Base-by-base conservation (phyloP, 1,284 basidiomycete species). In the Moniliophthora roreri region DNA sequence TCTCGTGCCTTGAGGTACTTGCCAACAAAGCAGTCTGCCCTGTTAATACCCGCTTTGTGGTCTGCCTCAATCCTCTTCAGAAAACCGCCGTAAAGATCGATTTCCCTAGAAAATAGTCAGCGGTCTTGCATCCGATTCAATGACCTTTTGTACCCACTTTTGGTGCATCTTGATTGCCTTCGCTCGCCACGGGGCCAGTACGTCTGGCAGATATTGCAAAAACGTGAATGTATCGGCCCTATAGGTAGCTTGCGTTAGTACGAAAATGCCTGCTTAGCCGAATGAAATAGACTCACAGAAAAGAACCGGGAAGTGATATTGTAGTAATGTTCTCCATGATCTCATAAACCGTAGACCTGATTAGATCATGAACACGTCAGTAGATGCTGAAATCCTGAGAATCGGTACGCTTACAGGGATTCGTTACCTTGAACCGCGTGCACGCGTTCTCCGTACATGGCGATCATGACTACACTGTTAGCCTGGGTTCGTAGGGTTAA, bases 1-100 rank as follows among this genome's bases (percentile, higher is more conserved):
- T 46, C 36, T 15, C 61, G 54, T 7, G 51, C 39, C 5, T 57
- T 53, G 7, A 62, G 42, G 48, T 62, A 61, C 15, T 28, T 37
- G 4, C 35, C 42, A 13, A 48, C 24, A 24, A 37, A 48, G 24
- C 39, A 51, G 4, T 44, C 26, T 8, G 39, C n/a, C 9, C 39
- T 15, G 15, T 48, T 47, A 20, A 21, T 48, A 1, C 48, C 48
- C 16, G 35, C 18, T 34, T 47, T 48, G 13, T 34, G 7, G 24
- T 48, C 51, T n/a, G 21, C n/a, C 10, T 50, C 11, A 32, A 47
- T 35, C 7, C 49, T 45, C 9, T 48, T 20, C 2, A 53, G 51
- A 18, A 58, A 47, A 5, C 58, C 48, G 10, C 36, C 35, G 10
- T 28, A 37, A 1, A 50, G n/a, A 23, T 23, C 36, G 20, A 23